Conservation (phyloP, 1,284 basidiomycete species). For the Ustilago sp. region DNA sequence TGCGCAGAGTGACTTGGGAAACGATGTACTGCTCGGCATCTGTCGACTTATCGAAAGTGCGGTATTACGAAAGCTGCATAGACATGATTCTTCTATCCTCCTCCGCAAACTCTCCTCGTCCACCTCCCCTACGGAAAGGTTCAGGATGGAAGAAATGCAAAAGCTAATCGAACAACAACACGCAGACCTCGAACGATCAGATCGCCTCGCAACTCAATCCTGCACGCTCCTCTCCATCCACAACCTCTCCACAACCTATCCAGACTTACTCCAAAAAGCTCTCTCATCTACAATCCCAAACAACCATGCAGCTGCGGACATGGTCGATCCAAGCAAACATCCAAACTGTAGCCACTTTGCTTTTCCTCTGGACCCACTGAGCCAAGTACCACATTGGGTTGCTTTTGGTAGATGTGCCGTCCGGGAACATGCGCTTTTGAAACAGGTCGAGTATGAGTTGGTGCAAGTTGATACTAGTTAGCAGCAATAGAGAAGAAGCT, state of each 20-base stretch:
- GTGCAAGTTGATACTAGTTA: neutral
- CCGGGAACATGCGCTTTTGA: constrained; percentile 9
- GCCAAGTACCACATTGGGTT: constrained; percentile 36
- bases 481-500: too few species aligned
- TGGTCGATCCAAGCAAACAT: constrained; percentile 10
- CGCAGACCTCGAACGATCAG: constrained; percentile 18
- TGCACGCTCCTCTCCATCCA: constrained; percentile 8
- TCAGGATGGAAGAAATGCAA: neutral
- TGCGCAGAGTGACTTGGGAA: constrained; percentile 36
- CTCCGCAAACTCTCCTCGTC: neutral
- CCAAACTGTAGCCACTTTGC: constrained; percentile 5
- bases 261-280: neutral
- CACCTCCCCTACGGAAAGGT: neutral
- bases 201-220: constrained; percentile 19
- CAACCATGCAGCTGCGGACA: constrained; percentile 8
- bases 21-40: constrained; percentile 41
- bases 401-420: constrained; percentile 36
- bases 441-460: neutral
- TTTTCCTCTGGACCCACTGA: constrained; percentile 29
- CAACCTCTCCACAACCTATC: constrained; percentile 7
- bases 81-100: constrained; percentile 41
- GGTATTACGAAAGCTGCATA: constrained; percentile 45
- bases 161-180: constrained; percentile 6
- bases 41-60: constrained; percentile 51
- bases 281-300: neutral